phyloP scores from a whole-genome alignment of 1,284 basidiomycete genomes.

The Peniophora sp. region DNA sequence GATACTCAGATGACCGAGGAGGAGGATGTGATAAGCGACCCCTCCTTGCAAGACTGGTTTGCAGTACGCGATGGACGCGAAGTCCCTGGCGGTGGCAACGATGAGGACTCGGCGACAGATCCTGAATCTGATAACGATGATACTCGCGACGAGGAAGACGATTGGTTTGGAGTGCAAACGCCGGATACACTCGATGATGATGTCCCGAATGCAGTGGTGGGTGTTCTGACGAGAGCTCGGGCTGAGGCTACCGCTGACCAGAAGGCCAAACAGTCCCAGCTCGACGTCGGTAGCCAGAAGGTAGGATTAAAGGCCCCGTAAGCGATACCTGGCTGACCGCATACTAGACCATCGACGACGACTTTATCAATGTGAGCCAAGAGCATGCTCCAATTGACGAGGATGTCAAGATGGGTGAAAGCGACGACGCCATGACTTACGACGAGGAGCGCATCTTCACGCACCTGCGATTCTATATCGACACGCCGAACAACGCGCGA shows the following conservation, averaged over 20 bases:
- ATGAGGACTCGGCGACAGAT: constrained; percentile 58
- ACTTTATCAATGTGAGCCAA: constrained; percentile 5
- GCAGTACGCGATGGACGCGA: constrained; percentile 27
- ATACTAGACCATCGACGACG: constrained; percentile 4
- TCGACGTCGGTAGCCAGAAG: constrained; percentile 1
- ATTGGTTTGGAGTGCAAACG: constrained; percentile 19
- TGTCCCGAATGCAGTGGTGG: constrained; percentile 4
- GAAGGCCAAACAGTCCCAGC: constrained; percentile 6
- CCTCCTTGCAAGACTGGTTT: constrained; percentile 58
- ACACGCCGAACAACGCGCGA: constrained; percentile 67
- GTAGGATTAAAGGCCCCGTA: too few relatives aligned
- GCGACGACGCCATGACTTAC: constrained; percentile 59
- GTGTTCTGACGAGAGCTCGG: neutral
- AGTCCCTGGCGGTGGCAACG: constrained; percentile 25
- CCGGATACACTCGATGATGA: constrained; percentile 1
- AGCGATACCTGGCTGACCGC: neutral
- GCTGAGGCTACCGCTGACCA: too few relatives aligned
- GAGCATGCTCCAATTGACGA: constrained; percentile 7
- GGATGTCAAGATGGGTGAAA: constrained; percentile 57
- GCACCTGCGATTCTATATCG: constrained; percentile 86
- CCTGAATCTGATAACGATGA: constrained; percentile 43
- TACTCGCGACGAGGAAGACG: constrained; percentile 34
- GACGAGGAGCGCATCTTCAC: constrained; percentile 71
- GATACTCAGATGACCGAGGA: constrained; percentile 17
- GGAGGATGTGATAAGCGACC: constrained; percentile 14